phyloP scores from a whole-genome alignment of 2,329 filamentous ascomycete genomes.

The Fusarium drepaniforme region DNA sequence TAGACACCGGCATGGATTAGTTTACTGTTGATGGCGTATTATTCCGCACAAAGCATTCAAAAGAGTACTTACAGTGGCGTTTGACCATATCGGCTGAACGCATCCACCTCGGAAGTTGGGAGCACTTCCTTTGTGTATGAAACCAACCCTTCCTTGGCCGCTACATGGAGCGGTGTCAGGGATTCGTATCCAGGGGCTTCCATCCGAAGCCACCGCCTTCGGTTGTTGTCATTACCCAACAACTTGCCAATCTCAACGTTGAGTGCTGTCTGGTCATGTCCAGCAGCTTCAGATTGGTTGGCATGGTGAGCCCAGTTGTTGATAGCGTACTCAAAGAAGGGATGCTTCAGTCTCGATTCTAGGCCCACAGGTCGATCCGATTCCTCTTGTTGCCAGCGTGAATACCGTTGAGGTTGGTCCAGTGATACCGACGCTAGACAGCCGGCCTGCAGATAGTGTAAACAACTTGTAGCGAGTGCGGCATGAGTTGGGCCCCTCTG shows the following conservation, averaged over 20 bases:
- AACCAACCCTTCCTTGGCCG: conserved; percentile 29
- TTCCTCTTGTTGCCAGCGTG: neutral
- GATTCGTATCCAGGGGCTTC: conserved; percentile 1
- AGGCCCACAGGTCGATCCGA: neutral
- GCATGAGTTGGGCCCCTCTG: conserved; percentile 14
- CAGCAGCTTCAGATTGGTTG: conserved; percentile 31
- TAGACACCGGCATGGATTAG: neutral
- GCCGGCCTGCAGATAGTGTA: conserved; percentile 18
- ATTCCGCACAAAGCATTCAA: neutral
- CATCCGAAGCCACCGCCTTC: conserved; percentile 26
- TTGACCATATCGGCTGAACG: conserved; percentile 12
- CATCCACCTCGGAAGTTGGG: conserved; percentile 22
- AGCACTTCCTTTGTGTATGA: conserved; percentile 36
- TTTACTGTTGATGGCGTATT: neutral
- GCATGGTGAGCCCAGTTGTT: conserved; percentile 48
- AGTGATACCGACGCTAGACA: neutral
- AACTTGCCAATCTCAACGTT: conserved; percentile 16
- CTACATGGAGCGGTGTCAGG: conserved; percentile 29
- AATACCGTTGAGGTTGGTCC: neutral
- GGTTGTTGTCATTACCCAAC: conserved; percentile 12
- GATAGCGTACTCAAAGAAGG: conserved; percentile 47
- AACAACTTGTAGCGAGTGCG: conserved; percentile 12
- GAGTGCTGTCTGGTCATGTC: conserved; percentile 29
- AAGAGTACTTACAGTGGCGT: conserved; percentile 41
- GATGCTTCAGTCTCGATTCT: conserved; percentile 29